Evolutionary conservation across 139 green algal genomes (phyloP).

Genomic region (Chloropicon primus): DNA sequence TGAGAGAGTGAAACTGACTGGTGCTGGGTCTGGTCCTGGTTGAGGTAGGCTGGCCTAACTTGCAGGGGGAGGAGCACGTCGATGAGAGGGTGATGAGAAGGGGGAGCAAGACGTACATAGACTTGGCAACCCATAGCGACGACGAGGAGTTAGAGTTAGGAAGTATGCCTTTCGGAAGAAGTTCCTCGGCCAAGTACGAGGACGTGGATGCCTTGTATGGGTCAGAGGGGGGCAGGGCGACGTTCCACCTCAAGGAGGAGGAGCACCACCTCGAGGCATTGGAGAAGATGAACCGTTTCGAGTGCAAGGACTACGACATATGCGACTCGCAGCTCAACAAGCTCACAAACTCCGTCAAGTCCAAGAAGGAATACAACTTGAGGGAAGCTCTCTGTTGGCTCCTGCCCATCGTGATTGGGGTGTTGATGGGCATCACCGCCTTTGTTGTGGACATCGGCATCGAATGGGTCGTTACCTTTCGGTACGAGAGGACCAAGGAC

Average conservation of each 20-base stretch:
- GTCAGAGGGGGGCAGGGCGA: not conserved
- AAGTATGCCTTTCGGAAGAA: not conserved
- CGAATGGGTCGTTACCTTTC: constrained; percentile 27
- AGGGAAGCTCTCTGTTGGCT: constrained; percentile 14
- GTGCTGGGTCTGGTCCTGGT: no score
- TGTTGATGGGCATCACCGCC: constrained; percentile 30
- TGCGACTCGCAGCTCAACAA: constrained; percentile 14
- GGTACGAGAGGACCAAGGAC: constrained; percentile 20
- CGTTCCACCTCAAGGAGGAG: not conserved
- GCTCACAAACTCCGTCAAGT: not conserved
- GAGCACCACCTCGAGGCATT: not conserved
- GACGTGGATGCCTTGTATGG: not conserved
- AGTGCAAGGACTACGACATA: constrained; percentile 26
- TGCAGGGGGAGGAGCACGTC: no score
- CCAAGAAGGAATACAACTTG: constrained; percentile 3
- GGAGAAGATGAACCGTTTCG: constrained; percentile 10
- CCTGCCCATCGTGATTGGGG: constrained; percentile 30
- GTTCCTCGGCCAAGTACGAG: not conserved
- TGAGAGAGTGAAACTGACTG: no score
- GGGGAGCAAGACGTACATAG: not conserved
- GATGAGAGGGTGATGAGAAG: not conserved
- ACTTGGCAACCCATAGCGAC: not conserved
- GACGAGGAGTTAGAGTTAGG: not conserved
- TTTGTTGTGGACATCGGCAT: constrained; percentile 43
- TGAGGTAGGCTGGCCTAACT: no score